Evolutionary conservation across 352 stramenopile genomes (phyloP), one percentile per base, ranked within the genome.

Genomic region (Elongisporangium senticosum): DNA sequence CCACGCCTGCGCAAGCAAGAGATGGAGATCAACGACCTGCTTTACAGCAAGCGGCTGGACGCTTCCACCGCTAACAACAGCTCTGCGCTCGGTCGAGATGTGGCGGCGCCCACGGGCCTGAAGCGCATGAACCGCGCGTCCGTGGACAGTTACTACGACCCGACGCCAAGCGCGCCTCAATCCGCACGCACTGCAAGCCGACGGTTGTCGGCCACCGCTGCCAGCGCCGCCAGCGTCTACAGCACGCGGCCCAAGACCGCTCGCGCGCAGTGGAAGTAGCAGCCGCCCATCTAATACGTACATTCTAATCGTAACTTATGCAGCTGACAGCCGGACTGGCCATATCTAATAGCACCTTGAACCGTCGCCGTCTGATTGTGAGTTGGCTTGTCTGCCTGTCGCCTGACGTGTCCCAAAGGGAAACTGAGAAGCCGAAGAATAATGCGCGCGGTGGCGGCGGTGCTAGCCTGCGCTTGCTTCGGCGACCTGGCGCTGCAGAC

Each of bases 231-330:
- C 33, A 43, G 33, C 33, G 33, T 43, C 33, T 43, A 43, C 33
- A 43, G 33, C 33, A 10, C 33, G 33, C 33, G 64, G 50, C 37
- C 64, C 10, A 79, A 69, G 51, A 68, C 63, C 50, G 48, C 66
- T 28, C 71, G 78, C 54, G 75, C 74, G 19, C 75, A 80, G 33
- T 88, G 75, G 75, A 75, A 81, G 65, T 88, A 72, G 24, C 23
- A 26, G 23, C 50, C 15, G 55, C 33, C 33, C 8, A 43, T 17
- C 5, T 17, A 43, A 37, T 37, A 37, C 26, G 26, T 17, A 43
- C 5, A n/a, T 43, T 17, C 33, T 43, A 43, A 43, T 43, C 33
- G 33, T 43, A 43, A 43, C 33, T 43, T 43, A 43, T 17, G 33
- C 33, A 43, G 11, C 33, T 43, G 33, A 43, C 33, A 43, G 33